These are phyloP conservation scores for Cercospora sp. DNA, from an alignment of 2,329 filamentous ascomycete genomes.

Conservation along the genomic window DNA sequence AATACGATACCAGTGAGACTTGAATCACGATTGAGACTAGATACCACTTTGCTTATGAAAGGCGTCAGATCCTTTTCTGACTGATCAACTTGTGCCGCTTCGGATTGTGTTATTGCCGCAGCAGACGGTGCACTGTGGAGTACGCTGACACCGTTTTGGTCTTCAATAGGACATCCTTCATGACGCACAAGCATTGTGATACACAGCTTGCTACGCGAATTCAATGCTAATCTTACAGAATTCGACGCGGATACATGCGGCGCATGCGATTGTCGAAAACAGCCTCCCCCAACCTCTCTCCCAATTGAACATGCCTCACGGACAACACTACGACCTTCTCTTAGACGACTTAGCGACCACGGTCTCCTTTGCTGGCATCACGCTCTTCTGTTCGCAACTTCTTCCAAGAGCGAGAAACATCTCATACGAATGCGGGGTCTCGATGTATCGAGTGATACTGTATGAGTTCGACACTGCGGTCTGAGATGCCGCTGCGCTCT, in stretches of 20 bases:
- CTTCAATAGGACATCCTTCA: neutral
- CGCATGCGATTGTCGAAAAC: neutral
- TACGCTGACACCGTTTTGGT: neutral
- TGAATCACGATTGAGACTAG: neutral
- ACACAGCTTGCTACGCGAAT: neutral
- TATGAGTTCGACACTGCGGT: slow-evolving; percentile 4
- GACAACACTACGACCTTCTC: neutral
- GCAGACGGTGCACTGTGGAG: neutral
- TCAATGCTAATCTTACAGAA: neutral
- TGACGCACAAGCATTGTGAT: neutral
- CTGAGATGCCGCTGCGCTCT: neutral
- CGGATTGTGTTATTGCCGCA: neutral
- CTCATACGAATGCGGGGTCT: slow-evolving; percentile 9
- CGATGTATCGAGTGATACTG: slow-evolving; percentile 12
- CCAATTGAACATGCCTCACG: neutral
- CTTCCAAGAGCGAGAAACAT: neutral
- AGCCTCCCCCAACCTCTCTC: neutral
- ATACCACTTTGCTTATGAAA: slow-evolving; percentile 12
- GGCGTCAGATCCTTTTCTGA: neutral
- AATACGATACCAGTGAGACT: slow-evolving; percentile 30
- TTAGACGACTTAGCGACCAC: neutral
- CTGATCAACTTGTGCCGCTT: neutral
- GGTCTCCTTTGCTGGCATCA: neutral
- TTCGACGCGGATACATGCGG: neutral
- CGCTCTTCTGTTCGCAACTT: neutral